Evolutionary conservation across 1,284 basidiomycete genomes (phyloP).

Genomic region (Taiwanofungus camphoratus): DNA sequence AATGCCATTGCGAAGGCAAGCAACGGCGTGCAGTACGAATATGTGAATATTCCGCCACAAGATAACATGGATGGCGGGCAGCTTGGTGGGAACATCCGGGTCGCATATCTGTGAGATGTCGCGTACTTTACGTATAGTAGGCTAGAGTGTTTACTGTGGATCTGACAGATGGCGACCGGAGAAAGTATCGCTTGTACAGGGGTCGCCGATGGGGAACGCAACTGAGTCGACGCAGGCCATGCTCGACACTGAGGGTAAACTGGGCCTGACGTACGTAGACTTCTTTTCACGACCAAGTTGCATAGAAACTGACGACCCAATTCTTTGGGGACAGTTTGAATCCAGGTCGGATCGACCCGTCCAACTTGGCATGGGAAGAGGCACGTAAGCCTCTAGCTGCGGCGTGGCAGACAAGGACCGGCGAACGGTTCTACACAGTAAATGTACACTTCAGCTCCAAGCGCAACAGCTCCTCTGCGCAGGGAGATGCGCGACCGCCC

Average conservation of each 20-base stretch:
- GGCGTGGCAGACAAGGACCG: conserved; percentile 44
- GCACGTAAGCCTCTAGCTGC: conserved; percentile 61
- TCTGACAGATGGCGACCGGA: conserved; percentile 22
- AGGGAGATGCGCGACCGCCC: conserved; percentile 54
- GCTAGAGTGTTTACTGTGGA: neutral
- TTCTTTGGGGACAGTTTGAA: no score
- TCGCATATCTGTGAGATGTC: conserved; percentile 43
- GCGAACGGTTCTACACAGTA: conserved; percentile 49
- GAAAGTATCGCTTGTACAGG: conserved; percentile 22
- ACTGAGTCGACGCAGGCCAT: conserved; percentile 18
- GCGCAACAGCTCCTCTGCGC: conserved; percentile 46
- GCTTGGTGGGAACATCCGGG: conserved; percentile 61
- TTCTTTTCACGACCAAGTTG: no score
- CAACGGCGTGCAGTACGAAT: conserved; percentile 38
- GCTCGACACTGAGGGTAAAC: conserved; percentile 14
- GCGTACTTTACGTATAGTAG: neutral
- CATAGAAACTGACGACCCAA: no score
- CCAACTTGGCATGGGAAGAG: conserved; percentile 48
- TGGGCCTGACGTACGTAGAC: conserved; percentile 16
- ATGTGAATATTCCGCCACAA: conserved; percentile 45
- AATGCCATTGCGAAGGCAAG: conserved; percentile 43
- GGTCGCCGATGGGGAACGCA: conserved; percentile 20
- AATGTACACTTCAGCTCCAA: conserved; percentile 61
- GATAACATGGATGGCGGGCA: conserved; percentile 56
- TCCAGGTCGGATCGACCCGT: conserved; percentile 58